phyloP scores from a whole-genome alignment of 805 yeast species.

The Torulaspora delbrueckii region DNA sequence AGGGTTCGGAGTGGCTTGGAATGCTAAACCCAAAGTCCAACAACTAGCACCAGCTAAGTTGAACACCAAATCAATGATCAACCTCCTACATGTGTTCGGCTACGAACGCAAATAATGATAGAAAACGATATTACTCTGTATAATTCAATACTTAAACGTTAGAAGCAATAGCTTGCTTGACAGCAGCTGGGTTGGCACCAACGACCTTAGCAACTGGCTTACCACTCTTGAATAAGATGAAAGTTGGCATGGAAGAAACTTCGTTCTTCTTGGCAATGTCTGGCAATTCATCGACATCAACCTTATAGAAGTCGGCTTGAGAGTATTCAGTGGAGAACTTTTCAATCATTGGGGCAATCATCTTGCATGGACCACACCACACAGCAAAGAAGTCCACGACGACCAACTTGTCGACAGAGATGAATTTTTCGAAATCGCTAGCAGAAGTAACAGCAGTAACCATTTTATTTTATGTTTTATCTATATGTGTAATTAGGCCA shows the following conservation, averaged over 20 bases:
- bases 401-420: slow-evolving; percentile 64
- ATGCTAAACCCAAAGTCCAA: slow-evolving; percentile 93
- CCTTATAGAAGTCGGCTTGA: slow-evolving; percentile 72
- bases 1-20: slow-evolving; percentile 95
- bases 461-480: slow-evolving; percentile 36
- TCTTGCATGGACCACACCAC: slow-evolving; percentile 99
- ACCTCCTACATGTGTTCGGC: slow-evolving; percentile 78
- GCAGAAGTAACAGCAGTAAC: slow-evolving; percentile 47
- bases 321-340: slow-evolving; percentile 63
- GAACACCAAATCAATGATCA: slow-evolving; percentile 68
- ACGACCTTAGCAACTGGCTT: slow-evolving; percentile 70
- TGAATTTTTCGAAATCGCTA: slow-evolving; percentile 63
- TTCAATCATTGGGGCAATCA: slow-evolving; percentile 90
- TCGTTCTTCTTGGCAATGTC: slow-evolving; percentile 65
- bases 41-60: slow-evolving; percentile 73
- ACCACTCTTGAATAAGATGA: slow-evolving; percentile 78
- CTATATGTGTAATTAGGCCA: neutral
- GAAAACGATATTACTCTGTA: neutral
- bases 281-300: slow-evolving; percentile 83
- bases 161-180: slow-evolving; percentile 61
- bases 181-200: slow-evolving; percentile 86
- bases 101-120: slow-evolving; percentile 33
- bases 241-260: slow-evolving; percentile 60
- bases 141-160: slow-evolving; percentile 38
- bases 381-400: slow-evolving; percentile 95